These are phyloP conservation scores for Pichia sp. DNA, from an alignment of 1,139 yeast species.

Conservation along the genomic window DNA sequence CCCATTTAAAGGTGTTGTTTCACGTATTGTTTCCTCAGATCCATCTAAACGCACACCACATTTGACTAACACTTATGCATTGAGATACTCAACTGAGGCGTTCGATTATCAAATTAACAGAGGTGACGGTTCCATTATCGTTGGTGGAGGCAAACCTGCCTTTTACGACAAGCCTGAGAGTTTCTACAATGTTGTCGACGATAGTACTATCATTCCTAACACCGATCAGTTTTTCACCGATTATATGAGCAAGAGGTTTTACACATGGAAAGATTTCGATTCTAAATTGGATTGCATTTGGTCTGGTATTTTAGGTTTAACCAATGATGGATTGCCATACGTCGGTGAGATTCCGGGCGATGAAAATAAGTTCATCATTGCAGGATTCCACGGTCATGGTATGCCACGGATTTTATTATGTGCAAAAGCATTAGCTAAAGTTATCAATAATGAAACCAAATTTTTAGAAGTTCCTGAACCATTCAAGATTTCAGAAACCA, in stretches of 20 bases:
- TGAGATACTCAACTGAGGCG: constrained; percentile 23
- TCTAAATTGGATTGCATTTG: constrained; percentile 22
- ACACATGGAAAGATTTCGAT: constrained; percentile 28
- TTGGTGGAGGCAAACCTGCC: constrained; percentile 31
- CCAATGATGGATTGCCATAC: constrained; percentile 30
- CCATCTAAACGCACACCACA: constrained; percentile 25
- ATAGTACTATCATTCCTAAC: constrained; percentile 24
- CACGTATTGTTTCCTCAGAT: constrained; percentile 23
- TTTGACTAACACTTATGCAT: constrained; percentile 28
- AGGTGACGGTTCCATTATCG: constrained; percentile 31
- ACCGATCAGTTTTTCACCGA: constrained; percentile 22
- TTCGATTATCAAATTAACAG: constrained; percentile 32
- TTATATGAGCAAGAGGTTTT: constrained; percentile 27
- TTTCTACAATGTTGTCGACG: constrained; percentile 30
- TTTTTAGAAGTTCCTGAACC: constrained; percentile 24
- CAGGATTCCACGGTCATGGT: constrained; percentile 34
- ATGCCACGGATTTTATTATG: constrained; percentile 29
- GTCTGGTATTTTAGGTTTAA: constrained; percentile 31
- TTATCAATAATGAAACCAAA: constrained; percentile 13
- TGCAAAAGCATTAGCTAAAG: constrained; percentile 25
- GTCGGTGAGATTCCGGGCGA: constrained; percentile 27
- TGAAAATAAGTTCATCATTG: constrained; percentile 27
- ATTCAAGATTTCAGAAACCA: constrained; percentile 21
- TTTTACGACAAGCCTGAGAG: constrained; percentile 17
- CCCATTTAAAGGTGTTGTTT: constrained; percentile 28